Evolutionary conservation across 2,329 filamentous ascomycete species (phyloP), one percentile per base, ranked within the genome.

Genomic region (Ophioceras dolichostomum): DNA sequence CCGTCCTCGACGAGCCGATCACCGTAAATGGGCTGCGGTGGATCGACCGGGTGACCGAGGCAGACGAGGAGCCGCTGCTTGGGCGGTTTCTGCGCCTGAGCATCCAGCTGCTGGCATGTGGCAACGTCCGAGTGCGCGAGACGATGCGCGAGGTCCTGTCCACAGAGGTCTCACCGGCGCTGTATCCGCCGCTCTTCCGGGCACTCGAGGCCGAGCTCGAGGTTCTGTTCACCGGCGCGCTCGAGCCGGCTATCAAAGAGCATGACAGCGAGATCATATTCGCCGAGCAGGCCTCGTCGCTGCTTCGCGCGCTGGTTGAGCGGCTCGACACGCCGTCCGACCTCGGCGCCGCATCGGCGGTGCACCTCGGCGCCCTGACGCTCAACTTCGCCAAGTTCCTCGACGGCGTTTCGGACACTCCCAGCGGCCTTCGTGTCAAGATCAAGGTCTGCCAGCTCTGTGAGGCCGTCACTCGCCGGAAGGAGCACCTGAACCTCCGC

Each of bases 361-460:
- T 82, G 21, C 74, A 81, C 43, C 66, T 83, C 9, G 76, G 76
- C 12, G 66, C 68, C 3, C 58, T 82, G 29, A 72, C 76, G 1
- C 61, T 83, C 29, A 79, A 72, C 49, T 78, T 82, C 50, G 76
- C 76, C 24, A 80, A 75, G 44, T 82, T 80, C 43, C 54, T 82
- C 29, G 73, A 80, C 43, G 67, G 69, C 5, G 56, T 73, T 8
- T 50, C 65, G 4, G 76, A 80, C 41, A 70, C 65, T 10, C 54
- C 64, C 8, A 71, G 65, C 44, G 72, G 67, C 16, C 51, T 79
- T 13, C 65, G 75, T 38, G 75, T 81, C 32, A 82, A 80, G 50
- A 80, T 81, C 48, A 76, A 78, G 46, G 73, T 80, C 29, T 82
- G 78, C 47, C 75, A 81, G 45, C 55, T 83, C 7, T 79, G 70